Evolutionary conservation across 306 rosid genomes (phyloP), one percentile per base, ranked within the genome.

Genomic region (Luffa aegyptiaca): DNA sequence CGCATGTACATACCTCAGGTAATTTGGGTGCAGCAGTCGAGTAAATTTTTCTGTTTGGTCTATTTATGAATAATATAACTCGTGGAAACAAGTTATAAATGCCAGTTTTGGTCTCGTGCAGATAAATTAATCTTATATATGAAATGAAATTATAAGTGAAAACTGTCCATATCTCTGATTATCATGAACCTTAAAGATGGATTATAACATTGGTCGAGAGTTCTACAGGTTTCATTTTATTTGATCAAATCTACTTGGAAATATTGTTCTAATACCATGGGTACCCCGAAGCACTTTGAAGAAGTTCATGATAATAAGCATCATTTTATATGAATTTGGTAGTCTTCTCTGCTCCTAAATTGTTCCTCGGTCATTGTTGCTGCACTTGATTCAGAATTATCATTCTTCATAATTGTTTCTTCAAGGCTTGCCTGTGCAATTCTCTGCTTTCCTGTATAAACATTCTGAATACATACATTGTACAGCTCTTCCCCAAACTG

Each of bases 1-100:
- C 98, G 98, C 81, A 95, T 95, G 81, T 95, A 92, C 85, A 69
- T 95, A 78, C 98, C 98, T 0, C 97, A 92, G 98, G 98, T 91
- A 83, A 85, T 80, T 85, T 58, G 49, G 65, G 61, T 48, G 46
- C n/a, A 33, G 18, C 5, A 13, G 62, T 57, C 35, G 39, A 46
- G 76, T 45, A 18, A 36, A 14, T 31, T 74, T 17, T 35, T 31
- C 49, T 17, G 35, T 39, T 49, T 35, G 35, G 13, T 75, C 26
- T 53, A 76, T 39, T 76, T 39, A 56, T 52, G 12, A 26, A 56
- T 56, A 56, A 58, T 76, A 9, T 39, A 36, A 16, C 69, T 39
- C 44, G 21, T 14, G 39, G 33, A 70, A 42, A 42, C 35, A 42
- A 70, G 69, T 70, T 70, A 44, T 45, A 70, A 36, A 70, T 44